Conservation (phyloP, 345 rosid species). For the Clarkia xantiana region DNA sequence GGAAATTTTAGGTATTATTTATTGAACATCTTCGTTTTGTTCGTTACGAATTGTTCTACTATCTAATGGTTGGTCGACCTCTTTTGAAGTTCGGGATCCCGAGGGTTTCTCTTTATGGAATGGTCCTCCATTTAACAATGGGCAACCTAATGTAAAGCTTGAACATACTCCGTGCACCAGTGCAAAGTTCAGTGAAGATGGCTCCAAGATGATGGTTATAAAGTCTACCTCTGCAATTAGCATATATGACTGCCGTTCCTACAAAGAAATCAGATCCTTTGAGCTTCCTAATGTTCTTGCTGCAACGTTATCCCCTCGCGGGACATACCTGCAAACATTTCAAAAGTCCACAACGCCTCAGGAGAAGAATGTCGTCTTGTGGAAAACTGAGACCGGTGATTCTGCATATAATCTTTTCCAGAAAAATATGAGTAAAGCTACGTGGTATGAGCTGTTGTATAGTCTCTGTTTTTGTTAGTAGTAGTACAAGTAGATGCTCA, state of each 20-base stretch:
- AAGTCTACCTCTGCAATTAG: conserved; percentile 37
- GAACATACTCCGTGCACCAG: conserved; percentile 48
- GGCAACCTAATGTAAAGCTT: conserved; percentile 45
- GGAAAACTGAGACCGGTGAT: conserved; percentile 57
- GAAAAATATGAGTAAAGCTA: conserved; percentile 61
- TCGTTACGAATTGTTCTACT: not conserved
- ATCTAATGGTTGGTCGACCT: not conserved
- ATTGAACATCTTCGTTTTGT: not conserved
- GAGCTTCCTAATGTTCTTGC: conserved; percentile 43
- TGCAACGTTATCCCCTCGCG: conserved; percentile 54
- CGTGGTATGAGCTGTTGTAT: conserved; percentile 33
- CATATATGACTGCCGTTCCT: conserved; percentile 47
- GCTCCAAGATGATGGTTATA: conserved; percentile 54
- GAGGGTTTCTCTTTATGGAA: conserved; percentile 65
- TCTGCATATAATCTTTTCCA: conserved; percentile 55
- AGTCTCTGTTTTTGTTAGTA: not conserved
- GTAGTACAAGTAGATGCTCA: too few species aligned
- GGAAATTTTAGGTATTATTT: conserved; percentile 59
- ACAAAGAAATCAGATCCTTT: conserved; percentile 46
- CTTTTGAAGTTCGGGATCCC: conserved; percentile 53
- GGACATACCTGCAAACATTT: conserved; percentile 78
- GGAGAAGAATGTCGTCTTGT: conserved; percentile 63
- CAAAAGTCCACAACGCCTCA: conserved; percentile 66
- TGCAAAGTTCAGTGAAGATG: conserved; percentile 59
- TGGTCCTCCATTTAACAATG: conserved; percentile 66